Base-by-base conservation (phyloP, 2,329 filamentous ascomycete genomes). In the Fusarium sarcochroum region DNA sequence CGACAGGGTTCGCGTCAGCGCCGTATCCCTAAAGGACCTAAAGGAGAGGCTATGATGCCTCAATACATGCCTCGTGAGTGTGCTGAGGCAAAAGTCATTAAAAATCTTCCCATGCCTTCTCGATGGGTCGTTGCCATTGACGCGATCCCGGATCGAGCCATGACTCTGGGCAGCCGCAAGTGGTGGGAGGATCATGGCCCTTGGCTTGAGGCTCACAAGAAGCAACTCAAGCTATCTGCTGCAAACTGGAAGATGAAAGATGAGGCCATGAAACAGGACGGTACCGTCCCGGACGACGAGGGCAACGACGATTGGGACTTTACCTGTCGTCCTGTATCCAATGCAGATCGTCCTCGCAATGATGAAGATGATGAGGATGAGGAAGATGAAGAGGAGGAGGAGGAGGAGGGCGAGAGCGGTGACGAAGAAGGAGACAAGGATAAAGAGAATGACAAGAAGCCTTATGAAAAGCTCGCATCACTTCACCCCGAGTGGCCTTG, bases 281-380 rank as follows among this genome's bases (percentile, higher is more conserved):
- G 30, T 7, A 41, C 20, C 5, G 48, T 67, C 2, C 35, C 46
- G 13, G 63, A 64, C 4, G 65, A 67, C 13, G 66, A 73, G 25
- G 73, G 66, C 2, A 53, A 54, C 6, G 32, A 65, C 3, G 60
- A 70, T 11, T 72, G 63, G 60, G 73, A 75, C 25, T 73, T 75
- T 35, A 14, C 75, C 7, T 75, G 72, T 9, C 9, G 14, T 23
- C 18, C 20, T 3, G 49, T 38, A 20, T 57, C 54, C 0, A n/a
- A 7, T 6, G 20, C 27, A 17, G 58, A 66, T n/a, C 18, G 18
- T 30, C 47, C 18, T 25, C 25, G 23, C 1, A 8, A 51, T 1
- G 32, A 37, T 2, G 50, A 58, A 1, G 50, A 46, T 1, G 49
- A 59, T 0, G 55, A 52, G 2, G 62, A 63, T 0, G 44, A 53